Base-by-base conservation (phyloP, 257 asterid genomes). In the Cinchona pubescens region DNA sequence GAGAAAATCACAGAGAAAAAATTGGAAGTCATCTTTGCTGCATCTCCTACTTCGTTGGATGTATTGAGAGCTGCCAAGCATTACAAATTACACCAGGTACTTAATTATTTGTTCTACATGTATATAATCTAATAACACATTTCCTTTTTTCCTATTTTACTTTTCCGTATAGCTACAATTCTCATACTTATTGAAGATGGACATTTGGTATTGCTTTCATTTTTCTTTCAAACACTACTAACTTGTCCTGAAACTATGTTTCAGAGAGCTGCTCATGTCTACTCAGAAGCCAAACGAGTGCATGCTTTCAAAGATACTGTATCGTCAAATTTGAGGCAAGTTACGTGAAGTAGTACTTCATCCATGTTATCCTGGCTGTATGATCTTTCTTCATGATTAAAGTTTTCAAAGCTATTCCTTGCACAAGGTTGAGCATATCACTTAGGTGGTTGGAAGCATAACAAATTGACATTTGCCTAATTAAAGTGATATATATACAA, bases 261-360 rank as follows among this genome's bases (percentile, higher is more conserved):
- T 46, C 92, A 92, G 98, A 86, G 99, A 83, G 97, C 99, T 75
- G 89, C 88, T 76, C 99, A 95, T 62, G 99, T 92, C 9, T 95
- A 87, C 81, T 89, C 99, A 6, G 99, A 95, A 84, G 96, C 96
- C 78, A 91, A 87, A 55, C 97, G 99, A 18, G 99, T 95, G 27
- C 86, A 85, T 71, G 94, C 94, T 71, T 95, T 95, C 86, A 92
- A 87, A 83, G 97, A 95, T 74, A 79, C 94, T 0, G 99, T 92
- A 48, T 82, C 87, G 25, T 91, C 99, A 65, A 73, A 85, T 53
- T 67, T 77, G 48, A 95, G 98, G 99, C 85, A 75, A 79, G 85
- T 72, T 34, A 38, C 16, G 32, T 51, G 14, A 51, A 7, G 23
- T 51, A 42, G 19, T 25, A 10, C 11, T 19, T 27, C 40, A 14